Evolutionary conservation across 2,329 filamentous ascomycete genomes (phyloP).

Genomic region (Exophiala sp.): DNA sequence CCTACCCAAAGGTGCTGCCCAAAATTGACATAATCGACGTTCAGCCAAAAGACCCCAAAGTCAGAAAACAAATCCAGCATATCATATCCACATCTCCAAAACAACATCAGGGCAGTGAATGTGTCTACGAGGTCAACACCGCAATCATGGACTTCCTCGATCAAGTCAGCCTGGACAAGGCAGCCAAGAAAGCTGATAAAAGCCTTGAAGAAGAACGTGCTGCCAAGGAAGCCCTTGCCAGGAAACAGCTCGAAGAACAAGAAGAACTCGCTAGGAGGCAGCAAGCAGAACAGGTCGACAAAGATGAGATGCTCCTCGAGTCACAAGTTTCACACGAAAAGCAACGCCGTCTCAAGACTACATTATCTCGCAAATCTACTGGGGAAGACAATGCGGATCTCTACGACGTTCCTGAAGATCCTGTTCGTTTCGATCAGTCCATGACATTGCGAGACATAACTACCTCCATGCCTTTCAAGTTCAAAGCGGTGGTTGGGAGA

Average conservation of each 20-base stretch:
- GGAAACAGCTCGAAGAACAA: slow-evolving; percentile 18
- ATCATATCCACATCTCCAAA: slow-evolving; percentile 18
- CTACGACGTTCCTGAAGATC: slow-evolving; percentile 20
- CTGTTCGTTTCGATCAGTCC: slow-evolving; percentile 43
- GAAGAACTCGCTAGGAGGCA: slow-evolving; percentile 17
- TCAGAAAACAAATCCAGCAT: slow-evolving; percentile 18
- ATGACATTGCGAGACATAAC: slow-evolving; percentile 58
- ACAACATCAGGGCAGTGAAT: slow-evolving; percentile 19
- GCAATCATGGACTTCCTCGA: slow-evolving; percentile 25
- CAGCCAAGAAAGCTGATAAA: slow-evolving; percentile 15
- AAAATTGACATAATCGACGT: slow-evolving; percentile 25
- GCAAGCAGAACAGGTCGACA: slow-evolving; percentile 22
- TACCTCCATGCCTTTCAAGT: slow-evolving; percentile 59
- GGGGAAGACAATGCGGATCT: slow-evolving; percentile 16
- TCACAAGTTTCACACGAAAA: slow-evolving; percentile 24
- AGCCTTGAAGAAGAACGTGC: slow-evolving; percentile 28
- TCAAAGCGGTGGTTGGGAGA: slow-evolving; percentile 69
- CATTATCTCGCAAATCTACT: slow-evolving; percentile 13
- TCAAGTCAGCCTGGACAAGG: slow-evolving; percentile 15
- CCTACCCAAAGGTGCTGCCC: slow-evolving; percentile 27
- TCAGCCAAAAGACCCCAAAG: slow-evolving; percentile 19
- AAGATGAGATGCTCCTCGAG: slow-evolving; percentile 20
- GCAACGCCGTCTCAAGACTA: slow-evolving; percentile 15
- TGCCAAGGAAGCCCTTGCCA: slow-evolving; percentile 13
- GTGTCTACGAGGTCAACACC: slow-evolving; percentile 23